Conservation (phyloP, 2,329 filamentous ascomycete genomes). For the Hymenoscyphus fructigenus region DNA sequence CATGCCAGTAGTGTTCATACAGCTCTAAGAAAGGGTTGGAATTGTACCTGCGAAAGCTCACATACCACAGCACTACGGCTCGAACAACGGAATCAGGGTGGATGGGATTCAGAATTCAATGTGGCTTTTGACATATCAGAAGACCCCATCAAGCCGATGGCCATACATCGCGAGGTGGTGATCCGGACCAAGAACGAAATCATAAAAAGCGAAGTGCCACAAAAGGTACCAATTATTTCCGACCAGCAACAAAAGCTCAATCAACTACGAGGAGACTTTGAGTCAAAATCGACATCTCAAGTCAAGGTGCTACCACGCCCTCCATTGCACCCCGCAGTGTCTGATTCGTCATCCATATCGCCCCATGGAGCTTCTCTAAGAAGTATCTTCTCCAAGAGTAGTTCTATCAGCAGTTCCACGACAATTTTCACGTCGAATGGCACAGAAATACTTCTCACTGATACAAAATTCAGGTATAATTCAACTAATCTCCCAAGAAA, state of each 20-base stretch:
- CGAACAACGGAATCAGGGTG: constrained; percentile 20
- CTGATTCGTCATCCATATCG: background rate
- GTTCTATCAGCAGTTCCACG: background rate
- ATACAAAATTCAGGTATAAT: background rate
- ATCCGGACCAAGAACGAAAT: background rate
- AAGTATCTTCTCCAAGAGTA: background rate
- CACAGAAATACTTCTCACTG: background rate
- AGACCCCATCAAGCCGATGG: background rate
- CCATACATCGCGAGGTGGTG: background rate
- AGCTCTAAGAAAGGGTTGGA: constrained; percentile 27
- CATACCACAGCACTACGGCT: constrained; percentile 25
- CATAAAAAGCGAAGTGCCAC: background rate
- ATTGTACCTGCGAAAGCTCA: constrained; percentile 24
- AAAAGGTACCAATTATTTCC: background rate
- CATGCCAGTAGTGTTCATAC: constrained; percentile 28
- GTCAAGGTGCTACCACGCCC: background rate
- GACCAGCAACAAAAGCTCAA: background rate
- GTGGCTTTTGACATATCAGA: constrained; percentile 8
- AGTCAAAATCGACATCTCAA: background rate
- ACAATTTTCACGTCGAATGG: background rate
- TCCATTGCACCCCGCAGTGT: background rate
- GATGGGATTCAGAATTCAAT: constrained; percentile 21
- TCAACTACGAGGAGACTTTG: constrained; percentile 1
- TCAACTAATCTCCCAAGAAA: background rate
- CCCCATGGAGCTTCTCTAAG: background rate